Conservation (phyloP, 257 asterid genomes). For the Capsicum rhomboideum region DNA sequence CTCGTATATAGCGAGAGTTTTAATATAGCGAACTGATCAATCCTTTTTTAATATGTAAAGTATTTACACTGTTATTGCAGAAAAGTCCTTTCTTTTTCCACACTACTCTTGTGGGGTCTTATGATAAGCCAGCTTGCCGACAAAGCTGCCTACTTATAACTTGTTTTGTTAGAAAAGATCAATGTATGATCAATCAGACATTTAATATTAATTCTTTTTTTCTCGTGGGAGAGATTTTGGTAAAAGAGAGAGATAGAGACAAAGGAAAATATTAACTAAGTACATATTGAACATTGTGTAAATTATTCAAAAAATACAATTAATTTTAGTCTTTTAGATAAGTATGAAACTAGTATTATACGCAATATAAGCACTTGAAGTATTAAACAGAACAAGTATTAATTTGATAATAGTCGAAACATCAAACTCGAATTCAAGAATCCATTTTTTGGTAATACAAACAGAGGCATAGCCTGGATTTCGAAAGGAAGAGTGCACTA, state of each 20-base stretch:
- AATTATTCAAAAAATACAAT: not conserved
- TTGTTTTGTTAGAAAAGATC: not conserved
- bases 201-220: not conserved
- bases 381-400: too few relatives aligned
- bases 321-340: not conserved
- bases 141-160: not conserved
- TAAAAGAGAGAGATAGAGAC: not conserved
- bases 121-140: slow-evolving; percentile 1
- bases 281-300: not conserved
- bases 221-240: not conserved
- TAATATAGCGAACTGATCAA: too few relatives aligned
- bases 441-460: too few relatives aligned
- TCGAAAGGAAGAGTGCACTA: too few relatives aligned
- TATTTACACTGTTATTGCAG: too few relatives aligned
- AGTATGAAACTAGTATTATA: not conserved
- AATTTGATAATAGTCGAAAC: too few relatives aligned
- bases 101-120: not conserved
- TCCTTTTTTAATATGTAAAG: too few relatives aligned
- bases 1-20: too few relatives aligned
- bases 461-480: too few relatives aligned
- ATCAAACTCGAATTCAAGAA: too few relatives aligned
- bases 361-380: too few relatives aligned
- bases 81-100: not conserved
- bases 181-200: not conserved
- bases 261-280: not conserved